These are phyloP conservation scores for Chaetoscypha palmicola DNA, from an alignment of 2,329 filamentous ascomycete genomes.

Conservation along the genomic window DNA sequence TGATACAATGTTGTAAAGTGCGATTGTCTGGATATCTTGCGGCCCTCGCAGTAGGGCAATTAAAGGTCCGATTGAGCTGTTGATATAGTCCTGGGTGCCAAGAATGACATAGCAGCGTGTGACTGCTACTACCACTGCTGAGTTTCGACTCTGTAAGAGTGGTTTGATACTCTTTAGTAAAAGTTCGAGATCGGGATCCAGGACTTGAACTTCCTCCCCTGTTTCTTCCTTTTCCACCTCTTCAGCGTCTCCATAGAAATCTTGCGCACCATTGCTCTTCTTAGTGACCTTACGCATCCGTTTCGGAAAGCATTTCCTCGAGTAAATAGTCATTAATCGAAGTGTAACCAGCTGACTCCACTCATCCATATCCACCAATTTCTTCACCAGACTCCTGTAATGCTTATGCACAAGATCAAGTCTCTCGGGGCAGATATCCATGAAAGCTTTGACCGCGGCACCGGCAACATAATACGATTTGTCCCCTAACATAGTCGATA, in stretches of 20 bases:
- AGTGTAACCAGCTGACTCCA: slow-evolving; percentile 89
- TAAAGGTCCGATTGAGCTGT: slow-evolving; percentile 71
- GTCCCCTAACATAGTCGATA: slow-evolving; percentile 73
- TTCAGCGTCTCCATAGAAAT: slow-evolving; percentile 72
- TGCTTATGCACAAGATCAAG: slow-evolving; percentile 87
- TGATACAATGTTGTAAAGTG: slow-evolving; percentile 91
- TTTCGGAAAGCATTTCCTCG: slow-evolving; percentile 78
- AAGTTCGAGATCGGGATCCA: slow-evolving; percentile 78
- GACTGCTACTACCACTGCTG: slow-evolving; percentile 84
- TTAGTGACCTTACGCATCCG: slow-evolving; percentile 52
- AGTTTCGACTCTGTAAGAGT: slow-evolving; percentile 87
- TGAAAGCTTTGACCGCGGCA: slow-evolving; percentile 80
- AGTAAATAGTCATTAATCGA: slow-evolving; percentile 75
- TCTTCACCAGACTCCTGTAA: slow-evolving; percentile 77
- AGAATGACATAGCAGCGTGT: slow-evolving; percentile 79
- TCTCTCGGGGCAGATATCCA: slow-evolving; percentile 81
- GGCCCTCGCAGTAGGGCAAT: slow-evolving; percentile 78
- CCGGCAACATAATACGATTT: slow-evolving; percentile 96
- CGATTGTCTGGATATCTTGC: slow-evolving; percentile 81
- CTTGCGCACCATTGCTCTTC: slow-evolving; percentile 49
- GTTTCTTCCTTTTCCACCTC: slow-evolving; percentile 36
- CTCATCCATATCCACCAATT: slow-evolving; percentile 98
- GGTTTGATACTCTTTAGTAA: slow-evolving; percentile 73
- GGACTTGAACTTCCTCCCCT: slow-evolving; percentile 45
- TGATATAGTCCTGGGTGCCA: slow-evolving; percentile 70